A percentile compares a stretch with the other conserved stretches of the same genome.
phyloP scores from a whole-genome alignment of 2,329 filamentous ascomycete species.

The Sporothrix luriei region DNA sequence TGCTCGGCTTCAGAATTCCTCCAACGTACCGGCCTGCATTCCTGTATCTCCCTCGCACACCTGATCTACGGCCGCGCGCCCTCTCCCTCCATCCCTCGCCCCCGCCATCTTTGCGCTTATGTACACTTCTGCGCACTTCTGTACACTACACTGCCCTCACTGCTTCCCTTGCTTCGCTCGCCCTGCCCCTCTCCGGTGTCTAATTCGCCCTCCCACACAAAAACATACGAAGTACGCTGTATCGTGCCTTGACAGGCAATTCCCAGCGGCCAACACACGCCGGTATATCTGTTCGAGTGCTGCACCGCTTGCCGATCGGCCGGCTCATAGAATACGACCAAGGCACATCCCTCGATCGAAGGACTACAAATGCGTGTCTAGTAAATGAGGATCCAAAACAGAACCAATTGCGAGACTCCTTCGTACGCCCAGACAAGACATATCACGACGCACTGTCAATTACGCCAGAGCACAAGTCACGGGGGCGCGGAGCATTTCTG shows the following conservation, averaged over 20 bases:
- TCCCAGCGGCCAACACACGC: neutral
- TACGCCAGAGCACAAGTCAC: slow-evolving; percentile 12
- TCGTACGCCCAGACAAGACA: neutral
- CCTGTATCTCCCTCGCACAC: slow-evolving; percentile 19
- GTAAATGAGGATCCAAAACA: slow-evolving; percentile 22
- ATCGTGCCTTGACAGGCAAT: slow-evolving; percentile 10
- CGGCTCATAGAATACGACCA: neutral
- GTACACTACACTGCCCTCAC: neutral
- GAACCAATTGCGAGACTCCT: slow-evolving; percentile 17
- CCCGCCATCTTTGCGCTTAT: neutral
- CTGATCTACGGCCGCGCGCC: slow-evolving; percentile 19
- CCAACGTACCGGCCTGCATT: slow-evolving; percentile 3
- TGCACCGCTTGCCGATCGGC: slow-evolving; percentile 13
- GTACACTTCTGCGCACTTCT: too few relatives aligned
- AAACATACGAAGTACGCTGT: neutral
- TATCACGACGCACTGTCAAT: slow-evolving; percentile 22
- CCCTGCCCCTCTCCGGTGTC: slow-evolving; percentile 20
- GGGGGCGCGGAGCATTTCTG: too few relatives aligned
- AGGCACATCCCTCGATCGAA: neutral
- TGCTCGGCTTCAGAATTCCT: neutral
- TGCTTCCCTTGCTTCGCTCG: slow-evolving; percentile 26
- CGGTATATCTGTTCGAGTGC: slow-evolving; percentile 9
- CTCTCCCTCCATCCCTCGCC: slow-evolving; percentile 19
- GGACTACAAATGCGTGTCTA: too few relatives aligned
- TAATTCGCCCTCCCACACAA: neutral